Evolutionary conservation across 306 rosid genomes (phyloP), one percentile per base, ranked within the genome.

Genomic region (Abrus pulchellus): DNA sequence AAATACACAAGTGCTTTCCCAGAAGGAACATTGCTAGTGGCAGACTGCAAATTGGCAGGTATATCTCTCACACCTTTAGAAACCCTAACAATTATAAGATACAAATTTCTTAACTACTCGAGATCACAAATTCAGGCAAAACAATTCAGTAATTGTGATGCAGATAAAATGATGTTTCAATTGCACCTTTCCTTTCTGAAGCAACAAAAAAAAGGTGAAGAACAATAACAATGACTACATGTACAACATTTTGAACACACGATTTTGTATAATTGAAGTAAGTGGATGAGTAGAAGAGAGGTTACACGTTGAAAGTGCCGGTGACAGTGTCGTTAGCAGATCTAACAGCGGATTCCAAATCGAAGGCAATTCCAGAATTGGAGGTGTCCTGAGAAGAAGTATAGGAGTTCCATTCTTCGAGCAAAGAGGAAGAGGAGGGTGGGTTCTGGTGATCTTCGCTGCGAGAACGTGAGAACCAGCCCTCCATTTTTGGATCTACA

Each of bases 11-110:
- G 96, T 78, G 97, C 90, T 85, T 94, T 94, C 56, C 98, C 98
- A 0, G 98, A 94, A 61, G 98, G 98, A 63, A 94, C 80, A 40
- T 29, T 87, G 77, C 92, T 94, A 43, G 97, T 94, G 82, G 97
- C 97, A 50, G 94, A 87, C 83, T 92, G 96, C 75, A 94, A 79
- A 80, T 85, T 92, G 72, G 93, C 97, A 27, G 97, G 98, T 45
- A 94, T 80, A 67, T 94, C 98, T 92, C 97, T 94, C 82, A 94
- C 98, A 83, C 97, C 95, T 82, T 92, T 94, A 55, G 97, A 90
- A 84, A 94, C 96, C 87, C 98, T 94, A 9, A 80, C 36, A 72
- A 48, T 50, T 66, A 77, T 68, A 6, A 36, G 40, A 36, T 12
- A 20, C 20, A 57, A 49, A 78, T 62, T 68, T 61, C 10, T 80